Base-by-base conservation (phyloP, 306 rosid genomes). In the Begonia fuchsioides region DNA sequence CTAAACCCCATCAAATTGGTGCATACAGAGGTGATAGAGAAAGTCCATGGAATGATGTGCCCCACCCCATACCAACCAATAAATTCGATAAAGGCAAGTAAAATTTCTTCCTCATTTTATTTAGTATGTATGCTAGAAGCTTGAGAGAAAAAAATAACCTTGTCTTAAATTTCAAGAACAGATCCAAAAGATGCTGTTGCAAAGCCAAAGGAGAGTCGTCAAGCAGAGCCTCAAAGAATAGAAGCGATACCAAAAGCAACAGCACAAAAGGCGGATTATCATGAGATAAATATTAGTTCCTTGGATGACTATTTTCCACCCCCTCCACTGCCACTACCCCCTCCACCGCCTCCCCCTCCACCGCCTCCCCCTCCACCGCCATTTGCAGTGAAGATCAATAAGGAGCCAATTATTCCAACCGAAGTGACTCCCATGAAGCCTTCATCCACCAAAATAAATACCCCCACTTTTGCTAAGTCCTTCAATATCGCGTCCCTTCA, bases 401-500 rank as follows among this genome's bases (percentile, higher is more conserved):
- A 65, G 16, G 78, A 79, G 68, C 85, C 87, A 45, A 35, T 43
- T 53, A 57, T 67, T 44, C 67, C 72, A 15, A 49, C 15, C 39
- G 66, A 73, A 62, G 67, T 55, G 56, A 57, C 70, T 39, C 16
- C 59, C 32, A 64, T 11, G 67, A 73, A 57, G 73, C 82, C 76
- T 54, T 35, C 81, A 48, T 18, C 55, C 45, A 81, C 26, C 67
- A 61, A 44, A 56, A 56, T 58, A 49, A 41, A 46, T 43, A 68
- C 55, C 52, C 56, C 72, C 18, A 73, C 76, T 56, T 66, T 66
- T 60, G 86, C 87, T 0, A 85, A 79, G 71, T 73, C 61, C 64
- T 92, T 75, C 67, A 62, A 79, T 41, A 75, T 92, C 63, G 98
- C 98, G 14, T 77, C 81, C 60, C 98, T 92, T 65, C 98, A 92